These are phyloP conservation scores for Pleurotus pulmonarius DNA, from an alignment of 768 basidiomycete species.

Conservation along the genomic window DNA sequence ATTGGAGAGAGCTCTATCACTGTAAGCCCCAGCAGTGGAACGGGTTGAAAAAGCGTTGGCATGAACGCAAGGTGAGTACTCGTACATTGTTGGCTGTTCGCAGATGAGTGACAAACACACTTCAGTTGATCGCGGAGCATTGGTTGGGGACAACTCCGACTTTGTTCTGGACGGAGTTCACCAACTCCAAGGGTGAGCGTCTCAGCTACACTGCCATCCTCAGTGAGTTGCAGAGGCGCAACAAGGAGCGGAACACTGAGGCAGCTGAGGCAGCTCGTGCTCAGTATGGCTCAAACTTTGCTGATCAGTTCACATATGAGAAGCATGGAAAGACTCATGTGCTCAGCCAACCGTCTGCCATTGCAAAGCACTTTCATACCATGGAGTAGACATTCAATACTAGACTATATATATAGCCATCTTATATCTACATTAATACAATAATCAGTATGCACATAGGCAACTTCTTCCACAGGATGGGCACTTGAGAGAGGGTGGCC, in stretches of 20 bases:
- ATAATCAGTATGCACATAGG: no score
- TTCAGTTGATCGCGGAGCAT: constrained; percentile 12
- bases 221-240: constrained; percentile 3
- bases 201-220: constrained; percentile 15
- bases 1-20: constrained; percentile 21
- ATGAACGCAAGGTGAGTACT: constrained; percentile 19
- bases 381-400: background rate
- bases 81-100: background rate
- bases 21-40: constrained; percentile 20
- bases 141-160: constrained; percentile 11
- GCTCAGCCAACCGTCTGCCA: constrained; percentile 10
- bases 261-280: constrained; percentile 8
- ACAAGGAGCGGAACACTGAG: constrained; percentile 6
- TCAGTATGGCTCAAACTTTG: constrained; percentile 15
- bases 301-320: constrained; percentile 13
- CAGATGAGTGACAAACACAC: background rate
- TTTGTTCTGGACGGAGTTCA: constrained; percentile 16
- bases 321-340: constrained; percentile 8
- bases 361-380: constrained; percentile 10
- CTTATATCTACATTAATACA: constrained; percentile 20
- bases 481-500: constrained; percentile 19
- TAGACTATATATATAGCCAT: background rate
- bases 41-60: constrained; percentile 19
- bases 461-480: no score
- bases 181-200: constrained; percentile 1